phyloP scores from a whole-genome alignment of 2,329 filamentous ascomycete genomes.

The Paramyrothecium sp. region DNA sequence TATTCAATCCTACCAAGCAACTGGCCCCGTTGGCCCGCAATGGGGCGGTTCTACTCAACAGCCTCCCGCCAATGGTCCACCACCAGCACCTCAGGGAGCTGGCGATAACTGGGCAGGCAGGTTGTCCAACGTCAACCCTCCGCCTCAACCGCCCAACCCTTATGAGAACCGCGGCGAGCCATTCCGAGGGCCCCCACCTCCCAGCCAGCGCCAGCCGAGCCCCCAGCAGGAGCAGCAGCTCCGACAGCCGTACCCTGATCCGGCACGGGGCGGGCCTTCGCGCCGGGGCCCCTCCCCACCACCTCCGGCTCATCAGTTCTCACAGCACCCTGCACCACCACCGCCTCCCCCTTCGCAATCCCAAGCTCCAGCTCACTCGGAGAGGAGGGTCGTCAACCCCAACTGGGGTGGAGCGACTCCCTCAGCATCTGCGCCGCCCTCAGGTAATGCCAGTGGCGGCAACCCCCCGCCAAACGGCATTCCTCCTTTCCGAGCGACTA shows the following conservation, averaged over 20 bases:
- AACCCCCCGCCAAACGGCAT: conserved; percentile 48
- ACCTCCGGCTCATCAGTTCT: conserved; percentile 46
- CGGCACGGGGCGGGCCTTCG: conserved; percentile 25
- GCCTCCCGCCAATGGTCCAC: conserved; percentile 49
- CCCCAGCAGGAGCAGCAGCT: conserved; percentile 66
- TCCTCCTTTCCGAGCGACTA: conserved; percentile 69
- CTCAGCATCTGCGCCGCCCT: conserved; percentile 34
- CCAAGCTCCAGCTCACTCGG: conserved; percentile 47
- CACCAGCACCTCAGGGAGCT: conserved; percentile 59
- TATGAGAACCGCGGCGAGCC: conserved; percentile 73
- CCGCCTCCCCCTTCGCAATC: conserved; percentile 46
- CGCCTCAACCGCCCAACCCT: conserved; percentile 75
- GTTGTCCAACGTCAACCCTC: conserved; percentile 75
- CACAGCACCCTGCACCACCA: conserved; percentile 36
- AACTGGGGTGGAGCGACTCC: conserved; percentile 57
- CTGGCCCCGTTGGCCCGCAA: conserved; percentile 80
- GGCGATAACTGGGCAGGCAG: conserved; percentile 60
- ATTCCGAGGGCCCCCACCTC: conserved; percentile 65
- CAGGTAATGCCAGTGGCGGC: conserved; percentile 32
- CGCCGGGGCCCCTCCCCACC: conserved; percentile 55
- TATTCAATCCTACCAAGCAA: conserved; percentile 86
- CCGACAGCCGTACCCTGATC: conserved; percentile 59
- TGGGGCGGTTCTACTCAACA: conserved; percentile 78
- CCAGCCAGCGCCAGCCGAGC: conserved; percentile 70
- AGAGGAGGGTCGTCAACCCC: conserved; percentile 58